Percentiles rank a stretch among this genome's conserved stretches.
These are phyloP conservation scores for Zymoseptoria passerinii DNA, from an alignment of 2,329 filamentous ascomycete species.

Conservation along the genomic window DNA sequence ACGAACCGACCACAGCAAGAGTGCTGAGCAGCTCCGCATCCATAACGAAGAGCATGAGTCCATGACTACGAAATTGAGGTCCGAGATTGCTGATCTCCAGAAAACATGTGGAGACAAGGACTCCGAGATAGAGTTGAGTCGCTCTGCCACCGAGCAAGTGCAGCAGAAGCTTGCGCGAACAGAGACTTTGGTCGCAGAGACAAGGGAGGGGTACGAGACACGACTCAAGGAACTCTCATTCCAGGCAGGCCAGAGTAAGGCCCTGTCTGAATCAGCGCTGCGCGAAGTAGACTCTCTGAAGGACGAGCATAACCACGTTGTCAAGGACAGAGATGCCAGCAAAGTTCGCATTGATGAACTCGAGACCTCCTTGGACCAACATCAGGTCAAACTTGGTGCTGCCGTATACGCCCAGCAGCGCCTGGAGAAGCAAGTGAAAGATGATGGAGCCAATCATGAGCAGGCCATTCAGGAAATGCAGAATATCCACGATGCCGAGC, in stretches of 20 bases:
- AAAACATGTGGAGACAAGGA: not conserved
- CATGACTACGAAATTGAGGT: conserved; percentile 10
- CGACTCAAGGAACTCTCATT: conserved; percentile 7
- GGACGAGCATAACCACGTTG: conserved; percentile 6
- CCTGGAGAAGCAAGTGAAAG: conserved; percentile 7
- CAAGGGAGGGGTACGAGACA: conserved; percentile 1
- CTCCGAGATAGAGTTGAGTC: not conserved
- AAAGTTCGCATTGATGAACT: conserved; percentile 3
- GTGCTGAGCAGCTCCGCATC: conserved; percentile 12
- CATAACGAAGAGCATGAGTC: conserved; percentile 14
- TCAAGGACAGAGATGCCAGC: conserved; percentile 5
- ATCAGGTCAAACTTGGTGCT: conserved; percentile 6
- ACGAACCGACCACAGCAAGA: conserved; percentile 14
- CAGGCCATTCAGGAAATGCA: conserved; percentile 1
- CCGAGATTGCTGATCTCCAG: conserved; percentile 8
- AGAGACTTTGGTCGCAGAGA: conserved; percentile 5
- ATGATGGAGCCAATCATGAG: conserved; percentile 4
- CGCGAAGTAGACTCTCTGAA: conserved; percentile 6
- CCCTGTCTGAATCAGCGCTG: conserved; percentile 6
- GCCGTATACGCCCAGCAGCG: conserved; percentile 3
- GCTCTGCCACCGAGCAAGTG: conserved; percentile 3
- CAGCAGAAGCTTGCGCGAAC: conserved; percentile 14
- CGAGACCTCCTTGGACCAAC: conserved; percentile 6
- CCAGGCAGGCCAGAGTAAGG: conserved; percentile 12
- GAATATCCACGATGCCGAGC: conserved; percentile 1